A percentile compares a stretch with the other conserved stretches of the same genome.
These are phyloP conservation scores for Rhododendron ferrugineum DNA, from an alignment of 148 eudicot species.

Conservation along the genomic window DNA sequence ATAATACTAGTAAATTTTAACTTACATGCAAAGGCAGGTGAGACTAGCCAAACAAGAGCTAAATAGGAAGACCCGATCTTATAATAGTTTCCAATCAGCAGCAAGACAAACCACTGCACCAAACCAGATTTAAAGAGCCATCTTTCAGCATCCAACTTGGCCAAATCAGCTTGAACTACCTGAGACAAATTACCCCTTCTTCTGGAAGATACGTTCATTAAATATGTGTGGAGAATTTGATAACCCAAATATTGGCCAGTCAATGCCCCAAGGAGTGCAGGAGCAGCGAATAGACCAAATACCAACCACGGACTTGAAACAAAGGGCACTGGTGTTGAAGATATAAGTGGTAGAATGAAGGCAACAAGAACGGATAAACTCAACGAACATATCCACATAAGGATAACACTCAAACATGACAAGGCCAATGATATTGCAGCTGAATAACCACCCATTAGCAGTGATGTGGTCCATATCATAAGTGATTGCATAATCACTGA, in stretches of 20 bases:
- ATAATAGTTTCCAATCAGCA: slow-evolving; percentile 55
- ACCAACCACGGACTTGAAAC: slow-evolving; percentile 71
- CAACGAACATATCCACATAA: slow-evolving; percentile 80
- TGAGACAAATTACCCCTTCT: slow-evolving; percentile 31
- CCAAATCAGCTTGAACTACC: slow-evolving; percentile 41
- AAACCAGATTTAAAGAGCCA: slow-evolving; percentile 86
- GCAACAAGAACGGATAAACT: slow-evolving; percentile 58
- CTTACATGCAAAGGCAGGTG: slow-evolving; percentile 97
- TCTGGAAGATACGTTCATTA: slow-evolving; percentile 28
- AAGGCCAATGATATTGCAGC: slow-evolving; percentile 58
- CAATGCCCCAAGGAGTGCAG: slow-evolving; percentile 91
- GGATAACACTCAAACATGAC: slow-evolving; percentile 57
- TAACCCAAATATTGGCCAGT: slow-evolving; percentile 83
- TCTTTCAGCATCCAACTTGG: slow-evolving; percentile 90
- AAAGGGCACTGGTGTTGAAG: slow-evolving; percentile 63
- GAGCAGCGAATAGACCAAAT: slow-evolving; percentile 74
- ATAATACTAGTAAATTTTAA: slow-evolving; percentile 6
- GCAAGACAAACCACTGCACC: slow-evolving; percentile 70
- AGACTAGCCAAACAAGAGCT: slow-evolving; percentile 74
- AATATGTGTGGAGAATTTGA: slow-evolving; percentile 46
- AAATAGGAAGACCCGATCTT: slow-evolving; percentile 74
- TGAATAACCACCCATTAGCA: slow-evolving; percentile 73
- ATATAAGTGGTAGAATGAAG: slow-evolving; percentile 53
- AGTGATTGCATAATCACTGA: slow-evolving; percentile 76
- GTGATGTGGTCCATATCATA: slow-evolving; percentile 68